Evolutionary conservation across 331 rosid species (phyloP), one percentile per base, ranked within the genome.

Genomic region (Spiraea crenata): DNA sequence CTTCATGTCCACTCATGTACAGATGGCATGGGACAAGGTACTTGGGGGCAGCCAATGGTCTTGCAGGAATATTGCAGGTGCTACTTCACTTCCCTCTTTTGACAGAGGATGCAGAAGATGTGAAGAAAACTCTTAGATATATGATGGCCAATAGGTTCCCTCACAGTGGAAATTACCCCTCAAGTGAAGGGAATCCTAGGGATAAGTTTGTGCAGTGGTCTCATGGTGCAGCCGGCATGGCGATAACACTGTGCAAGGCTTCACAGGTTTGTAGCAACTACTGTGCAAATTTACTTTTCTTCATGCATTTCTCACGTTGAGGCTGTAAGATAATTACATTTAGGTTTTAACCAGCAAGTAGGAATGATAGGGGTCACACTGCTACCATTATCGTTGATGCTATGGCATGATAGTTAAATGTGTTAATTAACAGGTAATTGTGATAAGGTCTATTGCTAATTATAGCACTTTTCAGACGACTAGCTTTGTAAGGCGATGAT

Each of bases 1-100:
- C 84, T 8, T 88, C 81, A 41, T 93, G 98, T 77, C 97, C 98
- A 35, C 82, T 93, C 67, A 90, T 93, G 98, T 93, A 85, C 75
- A 79, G 98, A 75, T 90, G 96, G 90, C 97, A 93, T 2, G 98
- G 97, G 38, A 93, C 98, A 0, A 88, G 98, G 82, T 93, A 88
- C 82, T 79, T 82, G 17, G 98, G 98, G 4, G 92, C 98, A 7
- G 97, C 96, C 76, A 93, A 84, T 9, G 98, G 98, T 56, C 85
- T 93, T 11, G 96, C 90, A 2, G 98, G 98, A 57, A 88, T 90
- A 68, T 74, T 90, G 71, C 92, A 90, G 16, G 93, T 87, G 49
- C 82, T 93, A 5, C 90, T 93, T 37, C 92, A 93, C 80, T 93
- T 93, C 60, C 87, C 83, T 5, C 90, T 93, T 64, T 73, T 83